Conservation (phyloP, 140 eudicot genomes). For the Flaveria floridana region DNA sequence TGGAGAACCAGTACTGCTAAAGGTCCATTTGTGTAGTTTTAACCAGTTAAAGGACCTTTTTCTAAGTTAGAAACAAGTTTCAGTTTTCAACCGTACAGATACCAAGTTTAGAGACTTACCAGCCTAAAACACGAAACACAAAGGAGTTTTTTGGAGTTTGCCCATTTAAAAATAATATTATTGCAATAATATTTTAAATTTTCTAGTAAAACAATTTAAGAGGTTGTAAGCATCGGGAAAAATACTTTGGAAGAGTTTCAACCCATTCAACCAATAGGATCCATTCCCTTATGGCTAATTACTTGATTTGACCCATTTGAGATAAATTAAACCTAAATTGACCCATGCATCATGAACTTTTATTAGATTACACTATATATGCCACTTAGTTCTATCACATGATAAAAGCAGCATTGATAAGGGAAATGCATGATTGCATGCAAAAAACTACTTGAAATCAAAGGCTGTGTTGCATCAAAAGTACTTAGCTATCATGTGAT, state of each 20-base stretch:
- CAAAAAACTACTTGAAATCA: background rate
- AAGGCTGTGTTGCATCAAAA: constrained; percentile 1
- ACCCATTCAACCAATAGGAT: background rate
- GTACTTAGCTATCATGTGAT: constrained; percentile 6
- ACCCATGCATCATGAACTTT: background rate
- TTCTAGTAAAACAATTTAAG: background rate
- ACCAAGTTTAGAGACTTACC: background rate
- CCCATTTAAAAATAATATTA: background rate
- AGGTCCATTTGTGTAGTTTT: background rate
- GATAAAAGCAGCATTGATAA: background rate
- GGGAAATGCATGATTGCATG: constrained; percentile 6
- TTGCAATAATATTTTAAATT: background rate
- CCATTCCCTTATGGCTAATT: background rate
- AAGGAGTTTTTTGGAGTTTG: background rate
- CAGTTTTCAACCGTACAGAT: background rate
- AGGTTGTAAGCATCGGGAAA: background rate
- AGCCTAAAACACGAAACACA: background rate
- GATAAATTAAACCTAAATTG: background rate
- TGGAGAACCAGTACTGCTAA: background rate
- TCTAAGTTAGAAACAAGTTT: background rate
- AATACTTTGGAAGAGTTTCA: background rate
- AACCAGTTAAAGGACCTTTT: constrained; percentile 11
- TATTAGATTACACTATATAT: background rate
- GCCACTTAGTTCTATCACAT: background rate
- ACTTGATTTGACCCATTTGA: background rate